These are phyloP conservation scores for Pseudogymnoascus sp. DNA, from an alignment of 2,329 filamentous ascomycete genomes.

Conservation along the genomic window DNA sequence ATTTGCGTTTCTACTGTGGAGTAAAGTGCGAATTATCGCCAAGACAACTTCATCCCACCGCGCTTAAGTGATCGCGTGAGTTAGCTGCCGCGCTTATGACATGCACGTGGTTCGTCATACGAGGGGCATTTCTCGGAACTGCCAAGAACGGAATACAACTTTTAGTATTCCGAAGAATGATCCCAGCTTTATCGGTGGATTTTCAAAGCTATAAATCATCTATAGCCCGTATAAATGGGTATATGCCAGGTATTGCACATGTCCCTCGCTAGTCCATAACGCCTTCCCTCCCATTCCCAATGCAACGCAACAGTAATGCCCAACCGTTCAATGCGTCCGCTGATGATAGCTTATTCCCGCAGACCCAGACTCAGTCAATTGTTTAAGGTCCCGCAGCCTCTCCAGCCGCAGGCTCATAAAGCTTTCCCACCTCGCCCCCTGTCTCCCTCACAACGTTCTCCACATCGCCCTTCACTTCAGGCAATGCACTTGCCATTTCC, in stretches of 20 bases:
- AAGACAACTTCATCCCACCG: slow-evolving; percentile 11
- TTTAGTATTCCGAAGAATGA: background rate
- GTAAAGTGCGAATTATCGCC: slow-evolving; percentile 10
- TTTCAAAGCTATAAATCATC: background rate
- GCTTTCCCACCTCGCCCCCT: slow-evolving; percentile 16
- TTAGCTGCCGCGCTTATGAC: slow-evolving; percentile 6
- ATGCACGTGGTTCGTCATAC: slow-evolving; percentile 3
- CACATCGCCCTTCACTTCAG: slow-evolving; percentile 27
- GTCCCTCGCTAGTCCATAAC: slow-evolving; percentile 8
- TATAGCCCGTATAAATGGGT: background rate
- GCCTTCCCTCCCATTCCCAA: background rate
- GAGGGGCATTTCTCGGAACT: background rate
- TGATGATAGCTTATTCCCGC: background rate
- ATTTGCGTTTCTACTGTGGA: slow-evolving; percentile 9
- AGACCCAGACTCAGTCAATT: background rate
- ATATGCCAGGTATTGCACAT: background rate
- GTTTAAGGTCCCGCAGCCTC: background rate
- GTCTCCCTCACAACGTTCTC: slow-evolving; percentile 23
- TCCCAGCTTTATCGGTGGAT: background rate
- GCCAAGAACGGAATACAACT: background rate
- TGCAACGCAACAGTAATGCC: slow-evolving; percentile 3
- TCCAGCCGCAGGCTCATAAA: background rate
- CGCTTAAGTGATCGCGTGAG: slow-evolving; percentile 10
- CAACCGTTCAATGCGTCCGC: background rate
- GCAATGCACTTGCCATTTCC: slow-evolving; percentile 27